Evolutionary conservation across 352 stramenopile species (phyloP).

Genomic region (Pythium volutum): DNA sequence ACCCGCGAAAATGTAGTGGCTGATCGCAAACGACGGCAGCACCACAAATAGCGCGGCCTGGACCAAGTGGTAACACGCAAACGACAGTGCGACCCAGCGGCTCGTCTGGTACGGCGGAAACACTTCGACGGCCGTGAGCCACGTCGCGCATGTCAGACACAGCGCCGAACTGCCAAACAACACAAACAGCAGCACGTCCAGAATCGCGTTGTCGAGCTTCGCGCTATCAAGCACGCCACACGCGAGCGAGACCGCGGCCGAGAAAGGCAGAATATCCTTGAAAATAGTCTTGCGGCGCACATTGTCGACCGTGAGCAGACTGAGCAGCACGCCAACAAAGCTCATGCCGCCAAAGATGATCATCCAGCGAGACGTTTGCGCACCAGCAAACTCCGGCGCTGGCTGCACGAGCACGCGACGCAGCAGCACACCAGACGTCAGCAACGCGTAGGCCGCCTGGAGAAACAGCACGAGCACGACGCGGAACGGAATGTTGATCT

Average conservation of each 20-base stretch:
- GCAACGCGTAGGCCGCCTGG: constrained; percentile 63
- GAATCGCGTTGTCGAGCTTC: constrained; percentile 43
- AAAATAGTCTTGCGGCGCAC: constrained; percentile 87
- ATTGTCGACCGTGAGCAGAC: constrained; percentile 77
- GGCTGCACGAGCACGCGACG: constrained; percentile 61
- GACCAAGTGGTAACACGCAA: constrained; percentile 70
- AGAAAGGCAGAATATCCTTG: constrained; percentile 82
- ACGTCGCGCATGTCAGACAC: constrained; percentile 74
- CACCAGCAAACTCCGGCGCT: constrained; percentile 31
- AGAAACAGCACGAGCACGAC: constrained; percentile 55
- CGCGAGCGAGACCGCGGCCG: constrained; percentile 46
- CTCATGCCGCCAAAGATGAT: constrained; percentile 79
- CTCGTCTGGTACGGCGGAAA: constrained; percentile 77
- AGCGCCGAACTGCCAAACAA: constrained; percentile 67
- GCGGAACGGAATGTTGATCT: constrained; percentile 74
- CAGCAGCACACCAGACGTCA: constrained; percentile 69
- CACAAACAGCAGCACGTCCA: constrained; percentile 52
- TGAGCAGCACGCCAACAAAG: constrained; percentile 62
- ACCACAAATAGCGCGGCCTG: constrained; percentile 63
- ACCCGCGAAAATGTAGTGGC: constrained; percentile 72
- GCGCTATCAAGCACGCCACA: constrained; percentile 60
- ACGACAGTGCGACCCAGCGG: constrained; percentile 70
- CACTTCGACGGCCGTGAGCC: constrained; percentile 81
- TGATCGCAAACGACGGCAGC: constrained; percentile 67
- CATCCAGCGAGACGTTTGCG: constrained; percentile 72